phyloP scores from a whole-genome alignment of 345 rosid species.

The Mercurialis annua region DNA sequence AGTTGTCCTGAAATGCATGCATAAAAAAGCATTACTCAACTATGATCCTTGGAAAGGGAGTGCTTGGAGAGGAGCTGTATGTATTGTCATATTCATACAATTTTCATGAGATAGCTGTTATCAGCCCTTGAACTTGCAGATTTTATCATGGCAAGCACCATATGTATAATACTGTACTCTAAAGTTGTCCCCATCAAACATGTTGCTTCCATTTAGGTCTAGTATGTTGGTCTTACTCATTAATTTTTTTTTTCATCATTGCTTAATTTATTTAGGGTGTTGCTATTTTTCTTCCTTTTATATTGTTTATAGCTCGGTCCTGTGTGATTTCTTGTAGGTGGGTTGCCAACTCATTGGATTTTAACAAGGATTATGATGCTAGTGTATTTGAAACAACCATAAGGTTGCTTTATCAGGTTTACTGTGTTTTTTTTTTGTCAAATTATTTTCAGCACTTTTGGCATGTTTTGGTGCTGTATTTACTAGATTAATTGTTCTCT shows the following conservation, averaged over 20 bases:
- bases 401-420: conserved; percentile 88
- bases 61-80: no score
- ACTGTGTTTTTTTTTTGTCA: conserved; percentile 33
- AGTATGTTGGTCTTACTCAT: no score
- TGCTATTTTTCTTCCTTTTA: not conserved
- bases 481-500: not conserved
- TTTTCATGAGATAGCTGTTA: no score
- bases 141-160: no score
- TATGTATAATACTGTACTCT: no score
- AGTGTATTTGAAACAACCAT: conserved; percentile 99
- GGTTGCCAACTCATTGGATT: conserved; percentile 91
- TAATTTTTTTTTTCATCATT: not conserved
- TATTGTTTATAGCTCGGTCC: not conserved
- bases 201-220: no score
- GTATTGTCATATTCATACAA: no score
- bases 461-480: not conserved
- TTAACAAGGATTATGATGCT: conserved; percentile 87
- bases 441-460: not conserved
- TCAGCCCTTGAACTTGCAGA: no score
- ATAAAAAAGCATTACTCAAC: no score
- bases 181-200: no score
- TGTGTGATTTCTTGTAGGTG: conserved; percentile 49
- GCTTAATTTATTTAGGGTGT: not conserved
- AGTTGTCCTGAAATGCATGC: no score
- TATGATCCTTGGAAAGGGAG: no score